Evolutionary conservation across 495 filamentous ascomycete species (phyloP).

Genomic region (Apiosordaria backusii): DNA sequence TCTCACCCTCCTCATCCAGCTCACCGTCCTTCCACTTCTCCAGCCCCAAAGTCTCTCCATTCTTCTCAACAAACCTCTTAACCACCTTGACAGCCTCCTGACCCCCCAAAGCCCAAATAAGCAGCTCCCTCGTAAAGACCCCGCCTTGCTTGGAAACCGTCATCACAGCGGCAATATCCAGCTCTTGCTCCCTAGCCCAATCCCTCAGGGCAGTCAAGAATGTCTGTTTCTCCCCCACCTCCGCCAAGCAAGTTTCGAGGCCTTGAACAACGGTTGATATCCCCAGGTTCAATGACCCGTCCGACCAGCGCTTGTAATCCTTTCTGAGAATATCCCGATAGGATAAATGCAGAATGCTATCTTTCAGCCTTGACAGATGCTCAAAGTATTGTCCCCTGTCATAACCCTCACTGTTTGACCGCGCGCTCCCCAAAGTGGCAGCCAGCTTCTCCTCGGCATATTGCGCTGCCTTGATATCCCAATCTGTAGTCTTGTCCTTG

Average conservation of each 20-base stretch:
- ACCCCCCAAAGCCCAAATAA: slow-evolving; percentile 61
- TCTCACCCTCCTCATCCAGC: slow-evolving; percentile 44
- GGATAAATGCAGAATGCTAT: slow-evolving; percentile 62
- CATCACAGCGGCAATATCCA: slow-evolving; percentile 75
- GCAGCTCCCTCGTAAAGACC: slow-evolving; percentile 66
- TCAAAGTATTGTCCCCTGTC: slow-evolving; percentile 59
- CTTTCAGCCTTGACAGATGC: slow-evolving; percentile 63
- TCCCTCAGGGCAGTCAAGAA: slow-evolving; percentile 34
- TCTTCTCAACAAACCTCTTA: slow-evolving; percentile 50
- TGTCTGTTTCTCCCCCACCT: slow-evolving; percentile 43
- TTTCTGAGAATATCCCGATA: slow-evolving; percentile 76
- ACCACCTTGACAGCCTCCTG: slow-evolving; percentile 44
- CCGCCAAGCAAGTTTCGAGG: slow-evolving; percentile 55
- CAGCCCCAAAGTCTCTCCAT: slow-evolving; percentile 52
- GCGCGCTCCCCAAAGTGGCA: not conserved
- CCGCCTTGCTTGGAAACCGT: slow-evolving; percentile 59
- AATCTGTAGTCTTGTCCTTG: slow-evolving; percentile 66
- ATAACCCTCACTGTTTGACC: slow-evolving; percentile 36
- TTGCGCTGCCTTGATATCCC: slow-evolving; percentile 61
- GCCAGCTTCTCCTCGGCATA: slow-evolving; percentile 53
- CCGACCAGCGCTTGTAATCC: slow-evolving; percentile 90
- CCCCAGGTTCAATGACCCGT: slow-evolving; percentile 58
- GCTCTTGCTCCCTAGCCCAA: slow-evolving; percentile 55
- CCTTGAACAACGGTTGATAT: slow-evolving; percentile 70
- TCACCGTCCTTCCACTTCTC: slow-evolving; percentile 47